Conservation (phyloP, 345 rosid species). For the Aquilaria yunnanensis region DNA sequence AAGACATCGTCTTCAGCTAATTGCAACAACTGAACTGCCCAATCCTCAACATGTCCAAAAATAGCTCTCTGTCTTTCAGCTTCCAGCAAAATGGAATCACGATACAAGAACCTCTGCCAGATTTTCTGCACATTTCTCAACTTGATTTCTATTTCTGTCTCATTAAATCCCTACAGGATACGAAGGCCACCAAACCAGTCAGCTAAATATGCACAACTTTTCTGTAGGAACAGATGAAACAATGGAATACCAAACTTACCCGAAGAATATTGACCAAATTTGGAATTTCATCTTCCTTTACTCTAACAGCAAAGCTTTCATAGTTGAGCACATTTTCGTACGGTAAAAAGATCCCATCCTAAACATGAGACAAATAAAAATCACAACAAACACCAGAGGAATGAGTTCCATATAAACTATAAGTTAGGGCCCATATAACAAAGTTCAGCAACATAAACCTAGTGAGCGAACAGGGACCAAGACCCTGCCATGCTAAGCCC, state of each 20-base stretch:
- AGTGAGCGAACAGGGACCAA: no score
- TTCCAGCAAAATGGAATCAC: slow-evolving; percentile 78
- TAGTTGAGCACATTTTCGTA: slow-evolving; percentile 92
- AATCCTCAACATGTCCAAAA: slow-evolving; percentile 44
- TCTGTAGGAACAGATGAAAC: neutral
- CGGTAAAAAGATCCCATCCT: slow-evolving; percentile 96
- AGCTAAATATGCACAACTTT: neutral
- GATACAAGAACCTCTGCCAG: slow-evolving; percentile 86
- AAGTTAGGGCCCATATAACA: no score
- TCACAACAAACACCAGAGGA: slow-evolving; percentile 1
- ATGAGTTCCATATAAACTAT: neutral
- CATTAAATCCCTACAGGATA: slow-evolving; percentile 51
- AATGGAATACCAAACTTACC: slow-evolving; percentile 33
- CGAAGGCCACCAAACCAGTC: slow-evolving; percentile 7
- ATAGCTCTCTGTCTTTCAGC: slow-evolving; percentile 65
- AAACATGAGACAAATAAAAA: slow-evolving; percentile 22
- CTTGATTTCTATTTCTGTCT: slow-evolving; percentile 66
- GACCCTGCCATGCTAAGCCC: no score
- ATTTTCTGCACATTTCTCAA: slow-evolving; percentile 65
- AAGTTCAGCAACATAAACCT: no score
- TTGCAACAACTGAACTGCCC: slow-evolving; percentile 60
- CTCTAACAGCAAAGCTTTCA: slow-evolving; percentile 87
- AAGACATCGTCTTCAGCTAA: slow-evolving; percentile 76
- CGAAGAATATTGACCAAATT: slow-evolving; percentile 75
- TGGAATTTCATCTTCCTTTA: slow-evolving; percentile 82